phyloP scores from a whole-genome alignment of 495 filamentous ascomycete genomes.

The Clohesyomyces aquaticus region DNA sequence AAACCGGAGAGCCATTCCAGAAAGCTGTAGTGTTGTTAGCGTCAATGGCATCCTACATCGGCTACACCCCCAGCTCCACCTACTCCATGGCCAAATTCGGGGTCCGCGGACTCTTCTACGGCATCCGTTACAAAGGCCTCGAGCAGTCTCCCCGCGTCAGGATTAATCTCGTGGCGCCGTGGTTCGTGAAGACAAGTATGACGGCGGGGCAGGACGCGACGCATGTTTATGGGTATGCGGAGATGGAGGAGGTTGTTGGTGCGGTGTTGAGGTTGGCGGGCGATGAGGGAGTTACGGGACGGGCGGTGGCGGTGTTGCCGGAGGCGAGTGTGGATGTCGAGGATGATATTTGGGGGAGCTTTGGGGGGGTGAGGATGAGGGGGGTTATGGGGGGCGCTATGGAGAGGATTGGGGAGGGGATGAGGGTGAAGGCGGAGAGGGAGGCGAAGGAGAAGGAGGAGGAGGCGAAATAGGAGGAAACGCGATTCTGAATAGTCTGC shows the following conservation, averaged over 20 bases:
- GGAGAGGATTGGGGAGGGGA: not conserved
- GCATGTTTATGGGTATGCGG: slow-evolving; percentile 23
- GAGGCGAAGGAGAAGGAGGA: too few species aligned
- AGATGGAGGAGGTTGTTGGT: slow-evolving; percentile 36
- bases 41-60: slow-evolving; percentile 27
- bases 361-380: slow-evolving; percentile 16
- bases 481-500: too few species aligned
- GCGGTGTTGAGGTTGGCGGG: slow-evolving; percentile 23
- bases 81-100: slow-evolving; percentile 38
- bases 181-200: slow-evolving; percentile 36
- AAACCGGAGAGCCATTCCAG: slow-evolving; percentile 26
- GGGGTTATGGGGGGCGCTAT: not conserved
- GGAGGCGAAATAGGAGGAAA: too few species aligned
- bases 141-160: slow-evolving; percentile 20
- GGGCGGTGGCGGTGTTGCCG: slow-evolving; percentile 13
- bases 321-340: slow-evolving; percentile 26
- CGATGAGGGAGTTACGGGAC: slow-evolving; percentile 20
- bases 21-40: slow-evolving; percentile 34
- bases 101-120: slow-evolving; percentile 31
- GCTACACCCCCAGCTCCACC: slow-evolving; percentile 11
- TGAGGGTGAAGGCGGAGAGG: too few species aligned
- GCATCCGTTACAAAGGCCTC: slow-evolving; percentile 13
- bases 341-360: slow-evolving; percentile 27
- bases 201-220: slow-evolving; percentile 14
- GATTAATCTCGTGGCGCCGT: slow-evolving; percentile 38